phyloP scores from a whole-genome alignment of 2,329 filamentous ascomycete species.

The Stenocarpella maydis region DNA sequence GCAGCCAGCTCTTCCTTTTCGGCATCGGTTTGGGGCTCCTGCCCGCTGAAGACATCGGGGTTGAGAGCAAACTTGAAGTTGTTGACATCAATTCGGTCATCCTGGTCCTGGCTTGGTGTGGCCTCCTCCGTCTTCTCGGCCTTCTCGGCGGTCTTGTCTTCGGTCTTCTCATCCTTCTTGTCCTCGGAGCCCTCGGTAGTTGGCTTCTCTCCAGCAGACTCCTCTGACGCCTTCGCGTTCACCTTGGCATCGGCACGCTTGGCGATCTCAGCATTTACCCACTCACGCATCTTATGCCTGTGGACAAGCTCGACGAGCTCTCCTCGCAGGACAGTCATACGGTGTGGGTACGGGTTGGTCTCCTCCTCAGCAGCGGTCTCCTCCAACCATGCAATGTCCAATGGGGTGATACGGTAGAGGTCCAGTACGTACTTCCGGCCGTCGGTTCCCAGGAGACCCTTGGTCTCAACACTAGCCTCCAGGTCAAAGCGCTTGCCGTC shows the following conservation, averaged over 20 bases:
- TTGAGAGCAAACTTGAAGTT: constrained; percentile 90
- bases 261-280: constrained; percentile 81
- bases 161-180: constrained; percentile 40
- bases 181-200: constrained; percentile 20
- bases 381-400: constrained; percentile 92
- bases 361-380: constrained; percentile 64
- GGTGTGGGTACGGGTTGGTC: constrained; percentile 79
- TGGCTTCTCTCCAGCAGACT: constrained; percentile 31
- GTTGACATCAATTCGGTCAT: constrained; percentile 83
- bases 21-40: constrained; percentile 86
- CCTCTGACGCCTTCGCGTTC: constrained; percentile 42
- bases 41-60: constrained; percentile 94
- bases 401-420: constrained; percentile 90
- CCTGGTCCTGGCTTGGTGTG: constrained; percentile 51
- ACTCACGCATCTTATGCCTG: constrained; percentile 86
- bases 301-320: constrained; percentile 90
- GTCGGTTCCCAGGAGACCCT: constrained; percentile 95
- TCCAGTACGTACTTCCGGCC: constrained; percentile 98
- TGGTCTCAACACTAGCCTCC: constrained; percentile 96
- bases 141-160: constrained; percentile 37
- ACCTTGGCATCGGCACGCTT: constrained; percentile 60
- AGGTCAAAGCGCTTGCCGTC: constrained; percentile 88
- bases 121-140: constrained; percentile 43
- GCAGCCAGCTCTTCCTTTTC: constrained; percentile 84
- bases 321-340: constrained; percentile 91